Conservation (phyloP, 176 grass and related monocot genomes). For the Musa schizocarpa region DNA sequence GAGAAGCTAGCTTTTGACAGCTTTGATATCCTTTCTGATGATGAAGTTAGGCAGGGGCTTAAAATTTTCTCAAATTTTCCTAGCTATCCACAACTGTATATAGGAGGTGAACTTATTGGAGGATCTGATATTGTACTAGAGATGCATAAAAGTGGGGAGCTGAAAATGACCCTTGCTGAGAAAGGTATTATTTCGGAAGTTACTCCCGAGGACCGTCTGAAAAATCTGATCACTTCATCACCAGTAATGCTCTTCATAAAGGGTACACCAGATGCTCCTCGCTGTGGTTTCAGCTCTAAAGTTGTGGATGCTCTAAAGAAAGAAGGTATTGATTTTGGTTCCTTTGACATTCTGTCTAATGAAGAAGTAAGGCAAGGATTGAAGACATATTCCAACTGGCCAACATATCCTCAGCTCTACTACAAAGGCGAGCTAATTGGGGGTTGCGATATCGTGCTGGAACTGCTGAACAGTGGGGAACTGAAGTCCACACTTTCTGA, state of each 20-base stretch:
- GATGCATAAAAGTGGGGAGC: constrained; percentile 93
- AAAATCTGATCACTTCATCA: constrained; percentile 39
- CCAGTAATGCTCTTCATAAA: constrained; percentile 96
- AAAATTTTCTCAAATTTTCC: constrained; percentile 76
- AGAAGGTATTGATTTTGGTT: constrained; percentile 62
- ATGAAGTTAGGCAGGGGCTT: constrained; percentile 70
- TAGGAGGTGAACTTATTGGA: constrained; percentile 85
- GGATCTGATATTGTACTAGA: constrained; percentile 83
- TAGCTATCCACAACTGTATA: constrained; percentile 91
- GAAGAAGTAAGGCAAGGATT: constrained; percentile 83
- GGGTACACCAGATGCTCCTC: constrained; percentile 67
- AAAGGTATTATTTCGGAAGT: constrained; percentile 41
- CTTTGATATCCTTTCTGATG: constrained; percentile 83
- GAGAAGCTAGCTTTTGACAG: constrained; percentile 77
- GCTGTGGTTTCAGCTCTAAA: constrained; percentile 83
- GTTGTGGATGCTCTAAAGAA: constrained; percentile 72
- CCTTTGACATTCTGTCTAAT: constrained; percentile 74
- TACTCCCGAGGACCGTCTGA: constrained; percentile 44
- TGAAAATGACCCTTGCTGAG: constrained; percentile 62
- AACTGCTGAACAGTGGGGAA: constrained; percentile 61
- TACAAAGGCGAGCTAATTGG: constrained; percentile 87
- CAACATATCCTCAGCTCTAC: constrained; percentile 89
- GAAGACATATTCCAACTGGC: constrained; percentile 92
- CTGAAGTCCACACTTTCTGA: constrained; percentile 64
- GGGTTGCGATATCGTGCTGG: constrained; percentile 85